phyloP scores from a whole-genome alignment of 176 grass and related monocot species.

The Carex cristatella region DNA sequence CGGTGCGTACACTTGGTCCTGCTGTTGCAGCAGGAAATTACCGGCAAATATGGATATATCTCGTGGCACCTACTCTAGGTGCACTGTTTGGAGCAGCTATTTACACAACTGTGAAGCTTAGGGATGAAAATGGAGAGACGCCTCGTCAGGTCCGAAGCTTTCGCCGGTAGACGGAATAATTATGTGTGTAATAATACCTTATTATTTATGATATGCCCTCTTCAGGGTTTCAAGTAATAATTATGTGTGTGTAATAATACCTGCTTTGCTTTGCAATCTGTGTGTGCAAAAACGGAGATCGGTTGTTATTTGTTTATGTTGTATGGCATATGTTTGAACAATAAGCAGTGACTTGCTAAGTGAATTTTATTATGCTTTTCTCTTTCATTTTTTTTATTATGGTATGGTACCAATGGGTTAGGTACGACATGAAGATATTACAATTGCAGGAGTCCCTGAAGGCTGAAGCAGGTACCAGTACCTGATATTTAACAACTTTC shows the following conservation, averaged over 20 bases:
- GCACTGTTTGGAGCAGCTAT: constrained; percentile 56
- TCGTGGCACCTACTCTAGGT: constrained; percentile 73
- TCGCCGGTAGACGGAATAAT: constrained; percentile 41
- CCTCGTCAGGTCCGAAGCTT: constrained; percentile 65
- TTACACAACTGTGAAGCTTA: constrained; percentile 81
- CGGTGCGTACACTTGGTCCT: constrained; percentile 86
- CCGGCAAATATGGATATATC: constrained; percentile 91
- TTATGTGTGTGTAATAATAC: constrained; percentile 30
- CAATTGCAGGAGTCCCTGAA: neutral
- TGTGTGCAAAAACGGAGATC: neutral
- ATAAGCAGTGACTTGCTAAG: neutral
- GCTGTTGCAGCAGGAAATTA: constrained; percentile 91
- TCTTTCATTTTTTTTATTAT: neutral
- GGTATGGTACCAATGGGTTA: neutral
- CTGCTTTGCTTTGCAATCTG: constrained; percentile 39
- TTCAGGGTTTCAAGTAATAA: neutral
- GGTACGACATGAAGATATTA: neutral
- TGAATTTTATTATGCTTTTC: neutral
- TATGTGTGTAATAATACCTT: neutral
- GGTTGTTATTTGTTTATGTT: neutral
- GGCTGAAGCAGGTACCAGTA: neutral
- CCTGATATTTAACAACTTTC: neutral
- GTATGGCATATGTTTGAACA: neutral
- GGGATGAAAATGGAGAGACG: constrained; percentile 56
- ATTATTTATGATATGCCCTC: neutral